These are phyloP conservation scores for Platanthera guangdongensis DNA, from an alignment of 106 monocot species.

Conservation along the genomic window DNA sequence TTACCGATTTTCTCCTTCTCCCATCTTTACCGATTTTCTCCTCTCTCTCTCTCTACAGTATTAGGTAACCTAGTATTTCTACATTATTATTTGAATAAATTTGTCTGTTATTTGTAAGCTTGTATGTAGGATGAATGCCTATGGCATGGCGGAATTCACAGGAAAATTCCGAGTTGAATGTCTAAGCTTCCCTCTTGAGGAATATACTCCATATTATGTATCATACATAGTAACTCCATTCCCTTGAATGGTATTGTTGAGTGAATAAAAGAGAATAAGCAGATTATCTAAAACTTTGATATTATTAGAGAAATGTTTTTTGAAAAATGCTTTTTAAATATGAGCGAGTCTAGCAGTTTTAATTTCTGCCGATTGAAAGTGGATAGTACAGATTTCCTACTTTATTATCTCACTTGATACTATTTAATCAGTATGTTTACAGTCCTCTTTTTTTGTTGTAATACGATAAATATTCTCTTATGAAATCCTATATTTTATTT, in stretches of 20 bases:
- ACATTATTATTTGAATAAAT: background rate
- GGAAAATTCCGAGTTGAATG: background rate
- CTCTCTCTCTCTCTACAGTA: too few relatives aligned
- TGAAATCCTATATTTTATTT: background rate
- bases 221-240: background rate
- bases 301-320: background rate
- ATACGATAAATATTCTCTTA: background rate
- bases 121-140: background rate
- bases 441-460: too few relatives aligned
- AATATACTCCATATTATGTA: background rate
- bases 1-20: too few relatives aligned
- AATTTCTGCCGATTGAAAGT: background rate
- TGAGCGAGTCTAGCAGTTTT: background rate
- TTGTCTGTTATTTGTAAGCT: background rate
- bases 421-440: too few relatives aligned
- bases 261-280: background rate
- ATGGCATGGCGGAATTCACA: background rate
- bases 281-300: background rate
- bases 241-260: background rate
- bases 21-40: too few relatives aligned
- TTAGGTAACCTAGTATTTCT: background rate
- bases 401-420: background rate
- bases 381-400: background rate
- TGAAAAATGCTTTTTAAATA: background rate
- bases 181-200: background rate